phyloP scores from a whole-genome alignment of 2,329 filamentous ascomycete species.

The Colletotrichum neosansevieriae region DNA sequence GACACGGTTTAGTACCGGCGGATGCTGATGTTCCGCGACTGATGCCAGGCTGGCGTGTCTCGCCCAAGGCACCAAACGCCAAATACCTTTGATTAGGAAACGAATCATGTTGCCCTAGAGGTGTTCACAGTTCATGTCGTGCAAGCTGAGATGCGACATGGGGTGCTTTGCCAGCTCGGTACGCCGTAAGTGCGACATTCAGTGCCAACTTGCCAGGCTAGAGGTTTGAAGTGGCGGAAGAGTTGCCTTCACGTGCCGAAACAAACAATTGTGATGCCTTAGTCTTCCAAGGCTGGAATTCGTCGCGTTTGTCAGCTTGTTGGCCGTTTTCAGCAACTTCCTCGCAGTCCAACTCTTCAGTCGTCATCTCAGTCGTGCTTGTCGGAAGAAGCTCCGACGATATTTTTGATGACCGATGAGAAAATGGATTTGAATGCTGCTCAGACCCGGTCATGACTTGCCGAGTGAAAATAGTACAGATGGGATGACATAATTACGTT shows the following conservation, averaged over 20 bases:
- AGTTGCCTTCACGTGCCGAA: background rate
- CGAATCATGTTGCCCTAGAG: background rate
- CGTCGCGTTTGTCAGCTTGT: background rate
- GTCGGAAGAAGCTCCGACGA: background rate
- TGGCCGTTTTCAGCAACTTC: background rate
- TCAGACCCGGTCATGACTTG: background rate
- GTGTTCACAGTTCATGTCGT: background rate
- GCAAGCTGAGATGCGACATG: conserved; percentile 8
- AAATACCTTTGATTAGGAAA: background rate
- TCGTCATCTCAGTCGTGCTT: background rate
- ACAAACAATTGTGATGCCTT: background rate
- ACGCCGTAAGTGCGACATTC: conserved; percentile 4
- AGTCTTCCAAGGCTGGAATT: background rate
- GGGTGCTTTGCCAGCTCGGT: conserved; percentile 4
- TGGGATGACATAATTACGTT: conserved; percentile 23
- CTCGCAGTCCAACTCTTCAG: background rate
- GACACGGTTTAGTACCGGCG: background rate
- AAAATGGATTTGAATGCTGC: no score
- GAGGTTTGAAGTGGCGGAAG: background rate
- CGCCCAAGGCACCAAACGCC: background rate
- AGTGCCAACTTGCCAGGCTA: background rate
- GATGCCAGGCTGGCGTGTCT: background rate
- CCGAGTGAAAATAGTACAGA: conserved; percentile 1
- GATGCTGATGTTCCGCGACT: background rate
- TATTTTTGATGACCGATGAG: background rate